Conservation (phyloP, 768 basidiomycete genomes). For the Russula dissimulans region DNA sequence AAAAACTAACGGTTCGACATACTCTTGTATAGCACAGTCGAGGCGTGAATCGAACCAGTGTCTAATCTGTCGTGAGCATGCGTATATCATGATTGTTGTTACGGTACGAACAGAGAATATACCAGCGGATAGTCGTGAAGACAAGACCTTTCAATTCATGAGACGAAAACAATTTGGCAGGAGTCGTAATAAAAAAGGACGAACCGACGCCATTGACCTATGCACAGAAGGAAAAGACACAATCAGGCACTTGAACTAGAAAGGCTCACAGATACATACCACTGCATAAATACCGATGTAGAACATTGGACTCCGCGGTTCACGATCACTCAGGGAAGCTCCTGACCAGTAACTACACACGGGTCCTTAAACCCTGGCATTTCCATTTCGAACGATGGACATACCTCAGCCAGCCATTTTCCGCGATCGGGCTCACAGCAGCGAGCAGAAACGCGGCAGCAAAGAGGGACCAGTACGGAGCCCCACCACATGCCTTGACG, state of each 20-base stretch:
- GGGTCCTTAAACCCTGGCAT: neutral
- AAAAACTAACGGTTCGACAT: neutral
- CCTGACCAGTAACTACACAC: constrained; percentile 33
- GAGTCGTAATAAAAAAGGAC: neutral
- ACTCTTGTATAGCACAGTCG: constrained; percentile 68
- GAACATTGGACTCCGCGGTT: constrained; percentile 31
- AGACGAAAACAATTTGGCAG: neutral
- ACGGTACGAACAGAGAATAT: constrained; percentile 53
- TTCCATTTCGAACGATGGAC: constrained; percentile 1
- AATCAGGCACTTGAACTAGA: neutral
- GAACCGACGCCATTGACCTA: constrained; percentile 8
- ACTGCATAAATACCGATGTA: constrained; percentile 67
- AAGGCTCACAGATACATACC: constrained; percentile 28
- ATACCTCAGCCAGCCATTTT: constrained; percentile 39
- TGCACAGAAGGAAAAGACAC: neutral
- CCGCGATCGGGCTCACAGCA: constrained; percentile 35
- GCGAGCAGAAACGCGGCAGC: constrained; percentile 28
- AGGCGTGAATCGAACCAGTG: constrained; percentile 74
- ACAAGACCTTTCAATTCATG: constrained; percentile 34
- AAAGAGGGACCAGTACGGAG: constrained; percentile 34
- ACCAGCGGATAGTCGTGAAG: constrained; percentile 53
- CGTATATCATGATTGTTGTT: neutral
- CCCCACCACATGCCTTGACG: constrained; percentile 33
- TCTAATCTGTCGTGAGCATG: constrained; percentile 31
- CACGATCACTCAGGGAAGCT: constrained; percentile 20